These are phyloP conservation scores for Entonaema liquescens DNA, from an alignment of 495 filamentous ascomycete genomes.

Conservation along the genomic window DNA sequence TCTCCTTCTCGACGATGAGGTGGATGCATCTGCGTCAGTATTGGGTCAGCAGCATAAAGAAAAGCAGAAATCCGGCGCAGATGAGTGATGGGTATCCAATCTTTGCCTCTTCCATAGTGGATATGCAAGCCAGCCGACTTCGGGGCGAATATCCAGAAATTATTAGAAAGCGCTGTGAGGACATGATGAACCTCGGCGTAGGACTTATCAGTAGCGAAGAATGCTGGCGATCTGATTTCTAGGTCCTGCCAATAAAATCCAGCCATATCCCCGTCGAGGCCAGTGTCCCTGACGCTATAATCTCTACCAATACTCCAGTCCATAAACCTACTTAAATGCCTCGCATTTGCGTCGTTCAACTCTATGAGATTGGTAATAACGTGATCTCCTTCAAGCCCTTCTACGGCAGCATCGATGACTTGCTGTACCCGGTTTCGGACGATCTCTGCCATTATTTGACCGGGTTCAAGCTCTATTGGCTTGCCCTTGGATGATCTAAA, in stretches of 20 bases:
- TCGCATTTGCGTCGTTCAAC: neutral
- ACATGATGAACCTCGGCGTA: constrained; percentile 20
- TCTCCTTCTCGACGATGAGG: neutral
- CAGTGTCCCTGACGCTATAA: neutral
- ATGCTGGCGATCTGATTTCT: constrained; percentile 20
- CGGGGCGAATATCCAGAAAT: constrained; percentile 16
- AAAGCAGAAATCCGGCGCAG: constrained; percentile 24
- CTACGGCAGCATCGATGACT: neutral
- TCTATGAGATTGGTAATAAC: neutral
- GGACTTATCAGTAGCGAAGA: constrained; percentile 27
- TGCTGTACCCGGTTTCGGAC: neutral
- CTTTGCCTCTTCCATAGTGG: constrained; percentile 27
- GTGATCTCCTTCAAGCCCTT: constrained; percentile 16
- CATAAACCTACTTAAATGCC: neutral
- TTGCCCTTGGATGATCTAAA: neutral
- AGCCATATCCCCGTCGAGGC: neutral
- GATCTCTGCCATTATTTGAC: neutral
- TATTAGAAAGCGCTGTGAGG: neutral
- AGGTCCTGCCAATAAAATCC: neutral
- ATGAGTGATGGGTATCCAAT: constrained; percentile 10
- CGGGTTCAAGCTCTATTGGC: neutral
- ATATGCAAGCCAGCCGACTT: constrained; percentile 17
- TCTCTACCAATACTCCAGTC: constrained; percentile 16
- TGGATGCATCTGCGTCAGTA: constrained; percentile 31
- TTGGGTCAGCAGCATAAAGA: constrained; percentile 33